These are phyloP conservation scores for Corchorus capsularis DNA, from an alignment of 345 rosid genomes.

Conservation along the genomic window DNA sequence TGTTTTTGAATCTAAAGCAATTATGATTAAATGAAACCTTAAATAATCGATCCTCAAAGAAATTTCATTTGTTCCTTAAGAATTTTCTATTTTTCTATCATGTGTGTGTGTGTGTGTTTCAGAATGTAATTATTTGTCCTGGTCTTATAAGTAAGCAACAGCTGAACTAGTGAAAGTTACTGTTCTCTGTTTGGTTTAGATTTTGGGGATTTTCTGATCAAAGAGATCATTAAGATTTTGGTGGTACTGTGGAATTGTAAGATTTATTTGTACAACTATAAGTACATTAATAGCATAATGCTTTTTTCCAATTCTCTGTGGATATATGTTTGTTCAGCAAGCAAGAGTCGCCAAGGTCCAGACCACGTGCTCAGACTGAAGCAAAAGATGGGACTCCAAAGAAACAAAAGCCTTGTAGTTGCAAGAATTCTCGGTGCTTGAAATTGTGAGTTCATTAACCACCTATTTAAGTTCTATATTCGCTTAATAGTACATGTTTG, in stretches of 20 bases:
- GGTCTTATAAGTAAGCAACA: neutral
- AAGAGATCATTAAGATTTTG: neutral
- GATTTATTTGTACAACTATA: neutral
- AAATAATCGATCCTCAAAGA: too few species aligned
- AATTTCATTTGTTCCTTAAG: too few species aligned
- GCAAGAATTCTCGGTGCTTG: conserved; percentile 76
- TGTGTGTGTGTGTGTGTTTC: neutral
- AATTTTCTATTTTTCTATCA: neutral
- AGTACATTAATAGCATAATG: neutral
- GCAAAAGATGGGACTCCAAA: conserved; percentile 59
- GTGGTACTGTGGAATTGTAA: neutral
- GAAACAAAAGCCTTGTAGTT: conserved; percentile 72
- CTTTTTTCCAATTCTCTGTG: neutral
- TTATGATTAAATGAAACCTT: neutral
- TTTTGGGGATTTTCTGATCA: neutral
- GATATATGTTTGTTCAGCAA: conserved; percentile 10
- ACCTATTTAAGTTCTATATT: neutral
- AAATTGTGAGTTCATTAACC: conserved; percentile 58
- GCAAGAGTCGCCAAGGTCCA: conserved; percentile 17
- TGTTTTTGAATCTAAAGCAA: neutral
- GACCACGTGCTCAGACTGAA: conserved; percentile 25
- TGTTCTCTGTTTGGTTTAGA: neutral
- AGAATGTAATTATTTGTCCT: neutral
- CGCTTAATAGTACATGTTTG: neutral
- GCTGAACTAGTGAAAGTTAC: neutral